phyloP scores from a whole-genome alignment of 2,329 filamentous ascomycete genomes.

The Diaporthe capsici region DNA sequence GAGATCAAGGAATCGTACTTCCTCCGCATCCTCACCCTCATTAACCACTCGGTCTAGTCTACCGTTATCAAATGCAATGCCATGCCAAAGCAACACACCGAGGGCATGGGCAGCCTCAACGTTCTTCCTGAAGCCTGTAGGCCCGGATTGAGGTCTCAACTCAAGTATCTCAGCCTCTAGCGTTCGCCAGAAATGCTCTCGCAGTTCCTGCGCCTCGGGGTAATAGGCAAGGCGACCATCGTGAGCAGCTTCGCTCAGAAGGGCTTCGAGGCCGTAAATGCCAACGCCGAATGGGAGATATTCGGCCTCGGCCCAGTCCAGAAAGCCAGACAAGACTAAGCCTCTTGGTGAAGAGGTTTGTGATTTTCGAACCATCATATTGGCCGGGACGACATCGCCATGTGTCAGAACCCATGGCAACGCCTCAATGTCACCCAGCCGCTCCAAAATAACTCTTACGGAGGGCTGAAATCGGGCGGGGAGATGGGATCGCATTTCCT shows the following conservation, averaged over 20 bases:
- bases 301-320: slow-evolving; percentile 77
- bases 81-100: slow-evolving; percentile 74
- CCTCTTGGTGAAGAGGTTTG: background rate
- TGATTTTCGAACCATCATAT: slow-evolving; percentile 64
- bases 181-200: slow-evolving; percentile 64
- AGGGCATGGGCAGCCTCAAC: slow-evolving; percentile 61
- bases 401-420: slow-evolving; percentile 72
- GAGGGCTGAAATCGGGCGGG: slow-evolving; percentile 52
- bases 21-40: slow-evolving; percentile 61
- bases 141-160: slow-evolving; percentile 43
- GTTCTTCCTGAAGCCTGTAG: slow-evolving; percentile 45
- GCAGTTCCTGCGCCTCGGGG: slow-evolving; percentile 57
- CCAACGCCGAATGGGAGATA: slow-evolving; percentile 71
- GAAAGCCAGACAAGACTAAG: slow-evolving; percentile 61
- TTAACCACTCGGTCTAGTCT: slow-evolving; percentile 70
- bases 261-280: slow-evolving; percentile 72
- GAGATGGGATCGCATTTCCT: slow-evolving; percentile 53
- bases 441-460: slow-evolving; percentile 46
- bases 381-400: slow-evolving; percentile 71
- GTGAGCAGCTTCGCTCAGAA: slow-evolving; percentile 63
- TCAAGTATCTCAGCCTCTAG: slow-evolving; percentile 54
- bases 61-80: slow-evolving; percentile 74
- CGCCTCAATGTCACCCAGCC: slow-evolving; percentile 53
- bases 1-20: slow-evolving; percentile 65
- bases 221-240: slow-evolving; percentile 60